Conservation (phyloP, 2,329 filamentous ascomycete genomes). For the Cordyceps fumosorosea region DNA sequence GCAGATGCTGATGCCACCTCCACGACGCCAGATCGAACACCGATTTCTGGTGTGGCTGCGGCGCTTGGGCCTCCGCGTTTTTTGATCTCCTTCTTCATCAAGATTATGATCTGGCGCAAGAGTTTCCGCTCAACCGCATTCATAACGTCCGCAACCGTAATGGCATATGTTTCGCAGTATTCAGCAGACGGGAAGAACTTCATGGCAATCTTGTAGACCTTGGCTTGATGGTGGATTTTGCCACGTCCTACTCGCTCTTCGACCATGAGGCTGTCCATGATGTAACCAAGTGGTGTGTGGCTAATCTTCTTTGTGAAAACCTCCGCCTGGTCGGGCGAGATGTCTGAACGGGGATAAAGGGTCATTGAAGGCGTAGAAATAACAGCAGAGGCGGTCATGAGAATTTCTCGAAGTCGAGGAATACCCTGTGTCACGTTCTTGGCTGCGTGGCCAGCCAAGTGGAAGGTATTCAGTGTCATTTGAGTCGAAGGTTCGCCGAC, state of each 20-base stretch:
- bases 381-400: constrained; percentile 89
- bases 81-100: constrained; percentile 74
- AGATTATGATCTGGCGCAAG: constrained; percentile 61
- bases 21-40: constrained; percentile 45
- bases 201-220: constrained; percentile 76
- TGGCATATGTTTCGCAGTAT: constrained; percentile 80
- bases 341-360: constrained; percentile 65
- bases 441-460: constrained; percentile 94
- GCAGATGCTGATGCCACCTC: constrained; percentile 35
- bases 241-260: constrained; percentile 73
- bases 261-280: constrained; percentile 75
- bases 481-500: constrained; percentile 96
- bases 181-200: constrained; percentile 79
- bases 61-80: constrained; percentile 56
- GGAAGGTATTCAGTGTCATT: constrained; percentile 99
- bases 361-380: constrained; percentile 93
- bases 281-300: constrained; percentile 72
- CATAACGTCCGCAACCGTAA: constrained; percentile 70
- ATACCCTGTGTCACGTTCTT: constrained; percentile 99
- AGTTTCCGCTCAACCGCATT: constrained; percentile 75
- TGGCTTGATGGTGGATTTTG: constrained; percentile 61
- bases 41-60: constrained; percentile 70
- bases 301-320: constrained; percentile 90
- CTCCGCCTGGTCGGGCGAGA: constrained; percentile 62
- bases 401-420: constrained; percentile 89